Evolutionary conservation across 2,329 filamentous ascomycete genomes (phyloP), one percentile per base, ranked within the genome.

Genomic region (Drechslerella stenobrocha): DNA sequence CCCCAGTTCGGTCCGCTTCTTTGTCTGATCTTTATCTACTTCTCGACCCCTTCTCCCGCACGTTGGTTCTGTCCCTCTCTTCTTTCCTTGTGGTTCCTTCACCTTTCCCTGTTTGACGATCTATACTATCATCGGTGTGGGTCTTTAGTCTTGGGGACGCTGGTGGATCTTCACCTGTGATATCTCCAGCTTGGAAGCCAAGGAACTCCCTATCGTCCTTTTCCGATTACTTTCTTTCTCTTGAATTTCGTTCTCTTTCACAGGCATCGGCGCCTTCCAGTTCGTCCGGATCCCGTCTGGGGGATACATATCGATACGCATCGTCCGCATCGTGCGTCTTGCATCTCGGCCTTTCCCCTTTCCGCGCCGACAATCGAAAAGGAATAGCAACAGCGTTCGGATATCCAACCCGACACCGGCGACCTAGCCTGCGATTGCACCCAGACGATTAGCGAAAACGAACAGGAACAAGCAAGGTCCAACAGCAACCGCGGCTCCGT

Each of bases 21-120:
- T 60, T 60, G 63, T 67, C 63, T 67, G 63, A 67, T 67, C 63
- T 67, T 67, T 67, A 67, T 67, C 63, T 60, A 48, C 44, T 67
- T 60, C 55, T 56, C 30, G 48, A 46, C 32, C 30, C 20, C 50
- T 37, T 46, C 51, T 59, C 50, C 55, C 51, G 55, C 51, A 44
- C 50, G 42, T 59, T 66, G 48, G 37, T 51, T n/a, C 44, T 28
- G 30, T 60, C 52, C 57, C 45, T 50, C 44, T 37, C 47, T 53
- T 30, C 48, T 47, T 52, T 30, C 15, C 8, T 22, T 11, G 11
- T 42, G 15, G 20, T n/a, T 35, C 47, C 26, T 55, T 45, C 24
- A 32, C 48, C 32, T 52, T 60, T 48, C 28, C 55, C 42, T 28
- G 48, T 56, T 47, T 65, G 45, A 53, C 37, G 45, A 51, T 51